Conservation (phyloP, 768 basidiomycete genomes). For the Mycena filopes region DNA sequence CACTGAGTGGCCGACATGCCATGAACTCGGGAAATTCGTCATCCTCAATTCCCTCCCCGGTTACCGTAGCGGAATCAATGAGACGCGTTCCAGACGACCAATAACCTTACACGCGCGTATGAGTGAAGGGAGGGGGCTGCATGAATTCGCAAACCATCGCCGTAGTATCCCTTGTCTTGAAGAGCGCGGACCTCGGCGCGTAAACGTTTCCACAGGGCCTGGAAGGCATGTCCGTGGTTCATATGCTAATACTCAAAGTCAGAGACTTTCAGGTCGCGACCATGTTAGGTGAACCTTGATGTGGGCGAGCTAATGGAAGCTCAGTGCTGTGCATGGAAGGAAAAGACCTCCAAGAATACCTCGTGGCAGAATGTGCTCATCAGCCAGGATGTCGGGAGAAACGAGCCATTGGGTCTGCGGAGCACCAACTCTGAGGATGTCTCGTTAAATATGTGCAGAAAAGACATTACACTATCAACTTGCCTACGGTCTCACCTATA, state of each 20-base stretch:
- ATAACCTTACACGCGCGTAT: slow-evolving; percentile 60
- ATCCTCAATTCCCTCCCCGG: slow-evolving; percentile 59
- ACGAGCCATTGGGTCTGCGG: slow-evolving; percentile 66
- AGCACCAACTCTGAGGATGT: slow-evolving; percentile 75
- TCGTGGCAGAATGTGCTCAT: slow-evolving; percentile 88
- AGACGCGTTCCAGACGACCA: slow-evolving; percentile 85
- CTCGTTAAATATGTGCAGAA: not conserved
- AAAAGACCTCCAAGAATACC: slow-evolving; percentile 52
- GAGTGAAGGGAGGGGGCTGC: not conserved
- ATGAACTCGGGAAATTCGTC: slow-evolving; percentile 83
- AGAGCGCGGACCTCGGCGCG: slow-evolving; percentile 72
- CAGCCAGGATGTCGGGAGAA: slow-evolving; percentile 72
- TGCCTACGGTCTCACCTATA: slow-evolving; percentile 81
- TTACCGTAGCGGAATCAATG: slow-evolving; percentile 67
- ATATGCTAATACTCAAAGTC: slow-evolving; percentile 62
- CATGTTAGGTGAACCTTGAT: slow-evolving; percentile 64
- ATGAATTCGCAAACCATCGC: slow-evolving; percentile 66
- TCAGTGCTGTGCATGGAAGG: not conserved
- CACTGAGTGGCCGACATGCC: slow-evolving; percentile 50
- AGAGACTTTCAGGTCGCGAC: not conserved
- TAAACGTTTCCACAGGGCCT: slow-evolving; percentile 77
- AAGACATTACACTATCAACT: slow-evolving; percentile 5
- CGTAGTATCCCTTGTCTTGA: slow-evolving; percentile 83
- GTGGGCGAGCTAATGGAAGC: slow-evolving; percentile 72
- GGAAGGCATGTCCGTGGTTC: slow-evolving; percentile 83